Evolutionary conservation across 1,284 basidiomycete species (phyloP), one percentile per base, ranked within the genome.

Genomic region (Fistulinella staudtii): DNA sequence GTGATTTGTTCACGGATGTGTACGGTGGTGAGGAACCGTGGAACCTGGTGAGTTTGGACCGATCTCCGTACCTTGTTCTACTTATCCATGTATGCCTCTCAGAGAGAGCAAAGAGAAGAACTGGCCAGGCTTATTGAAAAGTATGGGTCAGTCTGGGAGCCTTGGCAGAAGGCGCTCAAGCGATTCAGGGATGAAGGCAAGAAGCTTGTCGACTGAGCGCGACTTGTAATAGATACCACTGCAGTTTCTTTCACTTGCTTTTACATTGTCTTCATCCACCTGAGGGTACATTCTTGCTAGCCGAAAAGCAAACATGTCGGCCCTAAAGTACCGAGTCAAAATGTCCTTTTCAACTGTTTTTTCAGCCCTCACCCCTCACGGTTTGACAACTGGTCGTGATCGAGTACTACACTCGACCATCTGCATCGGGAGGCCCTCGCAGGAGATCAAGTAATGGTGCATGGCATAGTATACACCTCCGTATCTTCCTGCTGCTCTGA

Each of bases 391-490:
- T 72, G 66, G 76, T 76, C 75, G 68, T 52, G 67, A 66, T 67
- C 70, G 63, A 64, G 41, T 17, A 29, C 58, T 56, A 74, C 75
- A 69, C 72, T 65, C 75, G 79, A 74, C 68, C 78, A 71, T 65
- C 61, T 67, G 69, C 63, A 65, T 75, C 70, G 73, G 64, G 83
- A 76, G 85, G 85, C 53, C 74, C 82, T 87, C 85, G 84, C 85
- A 88, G 85, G 81, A 89, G 83, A 88, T 84, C 77, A 83, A 88
- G 57, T 81, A 80, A 81, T 79, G 82, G 85, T 76, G 86, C 85
- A 85, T 64, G 80, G 86, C 85, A 87, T 86, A 86, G 76, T 74
- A 70, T 79, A 75, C 75, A 79, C 85, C 82, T 81, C 84, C 80
- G 85, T 89, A 89, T 89, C 86, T 84, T 80, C 84, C 79, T 75